phyloP scores from a whole-genome alignment of 202 grass and related monocot species.

The Elaeis oleifera region DNA sequence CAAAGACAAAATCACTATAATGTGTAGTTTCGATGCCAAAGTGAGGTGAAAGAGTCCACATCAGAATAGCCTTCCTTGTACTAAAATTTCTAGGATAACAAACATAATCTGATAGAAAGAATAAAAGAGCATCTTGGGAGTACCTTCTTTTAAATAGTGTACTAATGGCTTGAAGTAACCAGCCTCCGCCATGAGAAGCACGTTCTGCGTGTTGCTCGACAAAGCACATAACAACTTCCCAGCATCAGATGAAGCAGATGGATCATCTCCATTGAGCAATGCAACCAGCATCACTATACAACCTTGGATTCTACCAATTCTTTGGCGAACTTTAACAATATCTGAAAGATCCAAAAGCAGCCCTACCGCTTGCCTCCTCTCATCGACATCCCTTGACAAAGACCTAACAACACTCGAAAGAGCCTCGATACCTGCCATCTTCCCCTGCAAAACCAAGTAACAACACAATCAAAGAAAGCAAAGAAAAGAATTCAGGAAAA shows the following conservation, averaged over 20 bases:
- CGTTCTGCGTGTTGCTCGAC: conserved; percentile 68
- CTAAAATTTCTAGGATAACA: too few relatives aligned
- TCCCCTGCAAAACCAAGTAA: conserved; percentile 39
- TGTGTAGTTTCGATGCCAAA: too few relatives aligned
- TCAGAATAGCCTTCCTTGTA: too few relatives aligned
- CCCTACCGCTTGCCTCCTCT: conserved; percentile 51
- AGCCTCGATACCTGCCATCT: conserved; percentile 44
- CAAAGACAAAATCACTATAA: too few relatives aligned
- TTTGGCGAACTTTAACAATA: conserved; percentile 50
- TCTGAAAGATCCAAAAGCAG: conserved; percentile 59
- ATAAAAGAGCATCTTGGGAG: not conserved
- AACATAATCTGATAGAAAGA: too few relatives aligned
- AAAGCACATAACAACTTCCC: conserved; percentile 47
- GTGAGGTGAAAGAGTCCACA: too few relatives aligned
- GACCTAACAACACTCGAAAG: conserved; percentile 68
- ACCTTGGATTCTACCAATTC: conserved; percentile 70
- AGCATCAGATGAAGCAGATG: conserved; percentile 24
- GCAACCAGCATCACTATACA: conserved; percentile 74
- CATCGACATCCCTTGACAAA: conserved; percentile 48
- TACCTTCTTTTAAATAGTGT: conserved; percentile 73
- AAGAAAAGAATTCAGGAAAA: too few relatives aligned
- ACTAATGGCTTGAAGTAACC: conserved; percentile 66
- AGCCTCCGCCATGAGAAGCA: conserved; percentile 78
- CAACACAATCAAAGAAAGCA: too few relatives aligned
- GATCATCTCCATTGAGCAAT: conserved; percentile 52